phyloP scores from a whole-genome alignment of 2,329 filamentous ascomycete genomes.

The Ophiostoma novo-ulmi region DNA sequence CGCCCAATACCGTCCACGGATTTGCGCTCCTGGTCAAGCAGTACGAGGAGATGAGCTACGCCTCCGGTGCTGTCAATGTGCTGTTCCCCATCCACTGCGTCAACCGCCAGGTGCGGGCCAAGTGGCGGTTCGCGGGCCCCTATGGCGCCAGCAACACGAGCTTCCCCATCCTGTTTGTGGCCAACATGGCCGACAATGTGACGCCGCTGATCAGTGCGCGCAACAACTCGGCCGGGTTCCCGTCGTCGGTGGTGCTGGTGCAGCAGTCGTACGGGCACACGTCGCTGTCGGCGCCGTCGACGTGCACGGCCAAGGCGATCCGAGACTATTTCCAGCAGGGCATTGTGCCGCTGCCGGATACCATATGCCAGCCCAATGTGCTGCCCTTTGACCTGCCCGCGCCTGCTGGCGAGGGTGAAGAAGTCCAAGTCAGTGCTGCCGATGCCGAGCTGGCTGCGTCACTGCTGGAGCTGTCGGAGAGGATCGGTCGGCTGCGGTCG shows the following conservation, averaged over 20 bases:
- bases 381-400: conserved; percentile 23
- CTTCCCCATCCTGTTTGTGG: conserved; percentile 43
- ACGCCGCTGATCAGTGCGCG: conserved; percentile 41
- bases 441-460: conserved; percentile 17
- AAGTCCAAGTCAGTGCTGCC: background rate
- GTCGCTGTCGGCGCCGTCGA: conserved; percentile 41
- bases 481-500: background rate
- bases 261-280: conserved; percentile 48
- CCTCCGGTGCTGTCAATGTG: conserved; percentile 42
- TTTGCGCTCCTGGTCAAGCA: conserved; percentile 35
- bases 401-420: background rate
- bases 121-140: conserved; percentile 38
- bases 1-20: conserved; percentile 34
- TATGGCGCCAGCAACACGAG: conserved; percentile 34
- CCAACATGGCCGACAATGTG: conserved; percentile 42
- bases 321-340: conserved; percentile 45
- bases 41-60: conserved; percentile 38
- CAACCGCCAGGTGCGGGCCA: conserved; percentile 37
- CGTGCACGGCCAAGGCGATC: conserved; percentile 41
- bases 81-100: conserved; percentile 40
- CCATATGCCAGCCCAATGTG: conserved; percentile 24
- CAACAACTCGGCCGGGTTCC: conserved; percentile 26
- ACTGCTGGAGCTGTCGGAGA: conserved; percentile 17
- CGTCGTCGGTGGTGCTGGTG: conserved; percentile 42
- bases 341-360: conserved; percentile 36